Percentiles rank a stretch among this genome's conserved stretches.
phyloP scores from a whole-genome alignment of 2,329 filamentous ascomycete species.

The Clonostachys sp. region DNA sequence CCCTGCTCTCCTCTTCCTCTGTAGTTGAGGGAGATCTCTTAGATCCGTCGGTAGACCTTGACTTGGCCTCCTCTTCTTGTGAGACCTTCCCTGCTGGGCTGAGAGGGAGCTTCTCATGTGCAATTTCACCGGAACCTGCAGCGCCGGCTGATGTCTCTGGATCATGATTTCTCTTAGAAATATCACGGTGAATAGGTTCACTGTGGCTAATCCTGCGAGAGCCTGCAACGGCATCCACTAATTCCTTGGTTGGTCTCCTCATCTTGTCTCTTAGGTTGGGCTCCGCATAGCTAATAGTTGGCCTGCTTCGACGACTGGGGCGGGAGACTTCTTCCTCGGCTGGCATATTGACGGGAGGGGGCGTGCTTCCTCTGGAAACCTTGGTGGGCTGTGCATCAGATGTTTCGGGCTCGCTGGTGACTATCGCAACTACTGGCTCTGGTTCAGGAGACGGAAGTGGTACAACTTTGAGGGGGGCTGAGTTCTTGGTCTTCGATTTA shows the following conservation, averaged over 20 bases:
- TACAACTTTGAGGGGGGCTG: conserved; percentile 10
- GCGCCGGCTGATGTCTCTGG: too few relatives aligned
- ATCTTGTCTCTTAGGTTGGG: conserved; percentile 80
- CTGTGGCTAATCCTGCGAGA: conserved; percentile 32
- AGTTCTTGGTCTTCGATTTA: conserved; percentile 19
- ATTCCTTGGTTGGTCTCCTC: conserved; percentile 72
- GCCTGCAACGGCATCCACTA: conserved; percentile 68
- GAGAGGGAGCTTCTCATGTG: conserved; percentile 11
- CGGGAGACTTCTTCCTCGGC: conserved; percentile 53
- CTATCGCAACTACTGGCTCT: conserved; percentile 7
- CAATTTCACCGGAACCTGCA: too few relatives aligned
- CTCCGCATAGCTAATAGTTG: conserved; percentile 75
- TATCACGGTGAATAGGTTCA: conserved; percentile 16
- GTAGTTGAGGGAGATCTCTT: conserved; percentile 29
- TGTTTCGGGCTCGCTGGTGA: conserved; percentile 11
- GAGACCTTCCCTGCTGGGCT: conserved; percentile 38
- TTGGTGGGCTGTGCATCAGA: conserved; percentile 26
- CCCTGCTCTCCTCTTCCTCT: conserved; percentile 6
- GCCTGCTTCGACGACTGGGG: conserved; percentile 61
- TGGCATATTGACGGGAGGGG: conserved; percentile 54
- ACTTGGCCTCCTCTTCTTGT: not conserved
- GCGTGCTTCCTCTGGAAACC: conserved; percentile 43
- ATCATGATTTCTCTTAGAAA: conserved; percentile 22
- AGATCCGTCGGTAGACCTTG: conserved; percentile 24
- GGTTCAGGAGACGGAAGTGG: conserved; percentile 7